Evolutionary conservation across 495 filamentous ascomycete species (phyloP), one percentile per base, ranked within the genome.

Genomic region (Aspergillus conjunctus): DNA sequence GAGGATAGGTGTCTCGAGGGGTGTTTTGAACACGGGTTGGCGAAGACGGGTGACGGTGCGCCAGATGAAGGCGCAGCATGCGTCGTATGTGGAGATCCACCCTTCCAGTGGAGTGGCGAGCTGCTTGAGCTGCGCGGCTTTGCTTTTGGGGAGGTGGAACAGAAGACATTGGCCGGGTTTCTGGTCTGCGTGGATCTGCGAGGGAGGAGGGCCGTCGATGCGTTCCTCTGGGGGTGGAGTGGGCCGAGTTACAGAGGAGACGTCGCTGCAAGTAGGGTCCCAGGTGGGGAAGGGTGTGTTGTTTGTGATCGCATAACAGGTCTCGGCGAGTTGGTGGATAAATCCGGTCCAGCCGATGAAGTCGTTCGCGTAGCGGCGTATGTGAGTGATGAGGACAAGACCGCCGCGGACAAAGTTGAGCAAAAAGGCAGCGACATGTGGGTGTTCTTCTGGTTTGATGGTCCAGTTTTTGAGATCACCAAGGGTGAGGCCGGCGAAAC

Each of bases 11-110:
- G 59, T 60, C 0, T 60, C 61, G 0, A 61, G 59, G 39, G 70
- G 65, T 7, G 65, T 55, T 11, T 73, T 68, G 62, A 71, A 79
- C 3, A 72, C 15, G 0, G 71, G 60, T 1, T 71, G 68, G 6
- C 75, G 73, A 15, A 74, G 64, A 15, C 73, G 65, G 14, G 71
- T 68, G 2, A 76, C 9, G 63, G 68, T 63, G 41, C 75, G 71
- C 68, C 72, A 77, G 10, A 78, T 58, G 48, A 73, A 74, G 7
- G 78, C 76, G 1, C 67, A 63, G 41, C 71, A 77, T 18, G 77
- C 76, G 49, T 79, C 76, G 37, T 76, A 79, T 6, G 72, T 79
- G 0, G 78, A 81, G 51, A 79, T 72, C 70, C 71, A 76, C 5
- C 45, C 72, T 51, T 73, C 58, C n/a, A 58, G 48, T 2, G 75